Evolutionary conservation across 2,329 filamentous ascomycete genomes (phyloP).

Genomic region (Rhinocladiella mackenziei): DNA sequence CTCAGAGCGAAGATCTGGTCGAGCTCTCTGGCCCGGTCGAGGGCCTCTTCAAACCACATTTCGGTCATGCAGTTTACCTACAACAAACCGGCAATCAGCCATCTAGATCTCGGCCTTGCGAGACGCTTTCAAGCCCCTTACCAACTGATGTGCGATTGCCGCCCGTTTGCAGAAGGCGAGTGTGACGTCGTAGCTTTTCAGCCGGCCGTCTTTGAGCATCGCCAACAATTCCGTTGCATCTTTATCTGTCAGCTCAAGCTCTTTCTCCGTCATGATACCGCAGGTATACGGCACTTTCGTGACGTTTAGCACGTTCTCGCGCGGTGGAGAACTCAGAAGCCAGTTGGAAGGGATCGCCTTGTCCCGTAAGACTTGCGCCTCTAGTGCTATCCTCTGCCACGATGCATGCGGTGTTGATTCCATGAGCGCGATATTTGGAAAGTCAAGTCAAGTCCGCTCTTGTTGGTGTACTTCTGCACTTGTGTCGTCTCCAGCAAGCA

Average conservation of each 20-base stretch:
- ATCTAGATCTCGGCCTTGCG: no score
- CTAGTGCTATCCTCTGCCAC: neutral
- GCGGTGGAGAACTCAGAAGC: neutral
- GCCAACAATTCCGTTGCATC: constrained; percentile 3
- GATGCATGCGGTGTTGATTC: no score
- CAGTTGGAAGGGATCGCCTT: neutral
- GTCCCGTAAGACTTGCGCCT: neutral
- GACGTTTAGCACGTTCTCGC: neutral
- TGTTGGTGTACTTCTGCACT: no score
- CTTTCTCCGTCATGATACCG: neutral
- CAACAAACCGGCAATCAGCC: constrained; percentile 28
- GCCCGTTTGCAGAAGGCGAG: constrained; percentile 53
- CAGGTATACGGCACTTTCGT: neutral
- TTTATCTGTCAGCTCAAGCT: constrained; percentile 1
- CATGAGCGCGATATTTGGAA: no score
- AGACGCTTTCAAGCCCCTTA: constrained; percentile 46
- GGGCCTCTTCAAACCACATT: constrained; percentile 50
- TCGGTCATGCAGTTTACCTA: constrained; percentile 45
- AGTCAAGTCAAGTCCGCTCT: no score
- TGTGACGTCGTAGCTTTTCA: constrained; percentile 43
- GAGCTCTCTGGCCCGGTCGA: constrained; percentile 45
- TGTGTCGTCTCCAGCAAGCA: no score
- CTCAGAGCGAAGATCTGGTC: constrained; percentile 40
- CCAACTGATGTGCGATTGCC: constrained; percentile 40
- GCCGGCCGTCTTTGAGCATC: constrained; percentile 3